Percentiles rank a stretch among this genome's conserved stretches.
phyloP scores from a whole-genome alignment of 257 asterid genomes.

The Salvia rosmarinus region DNA sequence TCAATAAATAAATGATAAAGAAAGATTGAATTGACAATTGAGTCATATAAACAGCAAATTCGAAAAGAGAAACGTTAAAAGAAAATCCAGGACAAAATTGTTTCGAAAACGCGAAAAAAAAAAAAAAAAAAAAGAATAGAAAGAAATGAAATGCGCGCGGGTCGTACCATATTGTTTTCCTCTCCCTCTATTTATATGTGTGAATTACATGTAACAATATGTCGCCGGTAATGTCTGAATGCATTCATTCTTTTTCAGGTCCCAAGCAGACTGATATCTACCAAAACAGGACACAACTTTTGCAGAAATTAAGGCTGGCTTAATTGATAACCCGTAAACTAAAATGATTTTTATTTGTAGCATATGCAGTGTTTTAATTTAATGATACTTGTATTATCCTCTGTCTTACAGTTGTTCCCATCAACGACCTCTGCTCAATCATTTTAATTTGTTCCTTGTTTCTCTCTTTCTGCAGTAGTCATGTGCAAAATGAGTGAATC shows the following conservation, averaged over 20 bases:
- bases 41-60: not conserved
- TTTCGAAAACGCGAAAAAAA: slow-evolving; percentile 2
- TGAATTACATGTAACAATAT: not conserved
- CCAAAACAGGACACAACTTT: slow-evolving; percentile 15
- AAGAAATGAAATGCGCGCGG: not conserved
- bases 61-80: slow-evolving; percentile 11
- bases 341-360: slow-evolving; percentile 30
- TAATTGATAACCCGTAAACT: slow-evolving; percentile 1
- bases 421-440: not conserved
- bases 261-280: slow-evolving; percentile 1
- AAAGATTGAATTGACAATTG: not conserved
- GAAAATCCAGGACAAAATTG: not conserved
- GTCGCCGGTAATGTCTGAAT: not conserved
- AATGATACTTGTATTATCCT: slow-evolving; percentile 23
- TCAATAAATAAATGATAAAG: not conserved
- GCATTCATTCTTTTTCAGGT: slow-evolving; percentile 19
- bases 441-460: not conserved
- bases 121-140: not conserved
- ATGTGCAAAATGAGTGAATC: slow-evolving; percentile 59
- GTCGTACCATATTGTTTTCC: not conserved
- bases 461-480: slow-evolving; percentile 28
- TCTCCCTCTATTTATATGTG: not conserved
- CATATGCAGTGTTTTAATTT: not conserved
- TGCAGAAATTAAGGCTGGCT: slow-evolving; percentile 36
- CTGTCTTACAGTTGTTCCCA: slow-evolving; percentile 27